Evolutionary conservation across 2,329 filamentous ascomycete species (phyloP).

Genomic region (Juglanconis sp.): DNA sequence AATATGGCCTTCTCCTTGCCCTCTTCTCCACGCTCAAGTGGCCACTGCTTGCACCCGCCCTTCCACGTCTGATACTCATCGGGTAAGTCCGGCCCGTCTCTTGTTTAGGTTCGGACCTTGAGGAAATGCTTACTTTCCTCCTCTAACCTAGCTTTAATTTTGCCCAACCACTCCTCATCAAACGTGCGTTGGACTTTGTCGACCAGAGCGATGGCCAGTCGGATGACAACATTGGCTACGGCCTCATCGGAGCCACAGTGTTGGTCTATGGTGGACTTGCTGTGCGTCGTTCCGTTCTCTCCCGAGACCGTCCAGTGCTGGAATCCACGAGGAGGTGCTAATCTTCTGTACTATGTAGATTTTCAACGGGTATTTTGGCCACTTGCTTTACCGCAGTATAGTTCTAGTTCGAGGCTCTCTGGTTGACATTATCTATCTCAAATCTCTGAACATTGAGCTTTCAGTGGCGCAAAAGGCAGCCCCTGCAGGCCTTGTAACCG

Average conservation of each 20-base stretch:
- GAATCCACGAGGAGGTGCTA: background rate
- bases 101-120: too few species aligned
- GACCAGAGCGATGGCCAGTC: background rate
- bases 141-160: background rate
- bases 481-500: slow-evolving; percentile 43
- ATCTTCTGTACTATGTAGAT: slow-evolving; percentile 14
- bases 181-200: background rate
- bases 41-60: background rate
- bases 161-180: background rate
- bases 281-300: slow-evolving; percentile 22
- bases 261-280: slow-evolving; percentile 42
- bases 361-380: slow-evolving; percentile 30
- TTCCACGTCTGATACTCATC: background rate
- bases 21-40: background rate
- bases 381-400: slow-evolving; percentile 33
- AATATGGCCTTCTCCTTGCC: background rate
- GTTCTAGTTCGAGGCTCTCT: slow-evolving; percentile 35
- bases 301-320: too few species aligned
- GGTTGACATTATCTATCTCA: slow-evolving; percentile 47
- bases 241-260: slow-evolving; percentile 38
- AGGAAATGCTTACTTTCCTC: background rate
- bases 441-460: slow-evolving; percentile 34
- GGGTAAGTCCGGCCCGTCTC: background rate
- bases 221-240: slow-evolving; percentile 25
- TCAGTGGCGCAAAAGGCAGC: slow-evolving; percentile 35